Evolutionary conservation across 2,329 filamentous ascomycete genomes (phyloP), one percentile per base, ranked within the genome.

Genomic region (Trichoderma atrobrunneum): DNA sequence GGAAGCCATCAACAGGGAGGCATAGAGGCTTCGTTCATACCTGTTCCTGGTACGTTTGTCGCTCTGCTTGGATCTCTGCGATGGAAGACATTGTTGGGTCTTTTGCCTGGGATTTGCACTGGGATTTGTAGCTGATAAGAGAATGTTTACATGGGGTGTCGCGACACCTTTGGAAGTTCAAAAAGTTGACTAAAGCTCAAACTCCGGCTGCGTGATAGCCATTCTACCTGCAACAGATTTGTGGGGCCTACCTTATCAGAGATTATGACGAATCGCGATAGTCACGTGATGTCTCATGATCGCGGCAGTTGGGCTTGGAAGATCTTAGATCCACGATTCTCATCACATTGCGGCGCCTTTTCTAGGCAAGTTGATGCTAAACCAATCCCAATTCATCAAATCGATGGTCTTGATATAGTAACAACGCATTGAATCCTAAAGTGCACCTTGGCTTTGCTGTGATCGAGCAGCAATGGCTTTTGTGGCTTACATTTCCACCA

Each of bases 21-120:
- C 39, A 56, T 1, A 65, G 57, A 34, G 67, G 18, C 61, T 61
- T 26, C 6, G 16, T n/a, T 21, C 83, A 72, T 75, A 88, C 88
- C 83, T 90, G 88, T 77, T 88, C 87, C 79, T 87, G 84, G 76
- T 87, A 89, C 74, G 85, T 83, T 77, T 84, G 83, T 77, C 84
- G 85, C 76, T 89, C 88, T 51, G 84, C 83, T 76, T 89, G 84
- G 71, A 88, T 81, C 74, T 81, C 82, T 60, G 82, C 79, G 48
- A 82, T 71, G 18, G 78, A 75, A 16, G 79, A 79, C 78, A 81
- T 82, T 32, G n/a, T 36, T n/a, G 26, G 28, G 34, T 24, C 8
- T 10, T 11, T 14, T 32, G 30, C 5, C 16, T 28, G 3, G 7
- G 3, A 8, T 36, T 24, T 59, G 10, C n/a, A 30, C 56, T 32